Conservation (phyloP, 2,329 filamentous ascomycete genomes). For the Tolypocladium pustulatum region DNA sequence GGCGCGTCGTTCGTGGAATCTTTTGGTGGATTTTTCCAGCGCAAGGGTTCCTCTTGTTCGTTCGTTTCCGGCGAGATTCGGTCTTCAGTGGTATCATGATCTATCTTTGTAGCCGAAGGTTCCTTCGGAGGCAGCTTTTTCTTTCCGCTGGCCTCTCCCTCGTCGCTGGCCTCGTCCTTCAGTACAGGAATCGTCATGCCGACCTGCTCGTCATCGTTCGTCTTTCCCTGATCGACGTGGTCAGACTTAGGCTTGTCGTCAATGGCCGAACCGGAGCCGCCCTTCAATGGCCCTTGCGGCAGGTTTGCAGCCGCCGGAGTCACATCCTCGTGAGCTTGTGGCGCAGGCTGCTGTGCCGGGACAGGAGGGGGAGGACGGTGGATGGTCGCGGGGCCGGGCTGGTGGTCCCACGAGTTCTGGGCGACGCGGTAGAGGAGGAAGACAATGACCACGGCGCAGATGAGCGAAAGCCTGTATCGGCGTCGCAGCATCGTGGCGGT, state of each 20-base stretch:
- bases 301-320: background rate
- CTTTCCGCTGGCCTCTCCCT: background rate
- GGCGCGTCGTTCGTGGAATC: slow-evolving; percentile 8
- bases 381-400: background rate
- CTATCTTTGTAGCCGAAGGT: background rate
- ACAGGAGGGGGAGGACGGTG: slow-evolving; percentile 1
- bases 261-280: background rate
- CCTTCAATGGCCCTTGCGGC: background rate
- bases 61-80: background rate
- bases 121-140: background rate
- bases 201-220: slow-evolving; percentile 2
- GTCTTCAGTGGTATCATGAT: background rate
- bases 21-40: slow-evolving; percentile 17
- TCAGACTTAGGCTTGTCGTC: slow-evolving; percentile 1
- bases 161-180: slow-evolving; percentile 2
- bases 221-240: background rate
- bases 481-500: slow-evolving; percentile 42
- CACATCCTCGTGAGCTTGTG: background rate
- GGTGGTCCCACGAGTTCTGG: slow-evolving; percentile 27
- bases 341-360: background rate
- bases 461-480: slow-evolving; percentile 50
- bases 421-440: slow-evolving; percentile 42
- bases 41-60: slow-evolving; percentile 5
- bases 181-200: slow-evolving; percentile 3
- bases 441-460: slow-evolving; percentile 43